These are phyloP conservation scores for Sporothrix variecibatus DNA, from an alignment of 2,329 filamentous ascomycete genomes.

Conservation along the genomic window DNA sequence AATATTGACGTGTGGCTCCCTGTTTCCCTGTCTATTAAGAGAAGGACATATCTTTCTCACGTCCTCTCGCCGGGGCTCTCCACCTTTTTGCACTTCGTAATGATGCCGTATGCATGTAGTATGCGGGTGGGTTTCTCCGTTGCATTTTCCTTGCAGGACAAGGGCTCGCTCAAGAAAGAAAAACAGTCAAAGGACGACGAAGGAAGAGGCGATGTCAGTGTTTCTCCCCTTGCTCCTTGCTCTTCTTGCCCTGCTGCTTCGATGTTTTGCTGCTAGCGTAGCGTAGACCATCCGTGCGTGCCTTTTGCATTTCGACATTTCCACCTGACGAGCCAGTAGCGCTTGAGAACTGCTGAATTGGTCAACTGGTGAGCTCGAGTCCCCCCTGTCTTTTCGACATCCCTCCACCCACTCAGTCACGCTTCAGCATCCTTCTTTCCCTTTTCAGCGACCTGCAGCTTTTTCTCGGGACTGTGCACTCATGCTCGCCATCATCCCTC, in stretches of 20 bases:
- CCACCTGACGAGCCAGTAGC: neutral
- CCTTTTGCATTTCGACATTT: neutral
- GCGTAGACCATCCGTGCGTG: neutral
- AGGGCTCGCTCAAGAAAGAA: neutral
- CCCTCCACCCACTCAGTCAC: neutral
- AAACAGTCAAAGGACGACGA: neutral
- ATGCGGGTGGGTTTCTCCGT: neutral
- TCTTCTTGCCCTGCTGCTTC: neutral
- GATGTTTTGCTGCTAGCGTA: neutral
- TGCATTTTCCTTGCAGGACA: neutral
- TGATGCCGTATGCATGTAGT: neutral
- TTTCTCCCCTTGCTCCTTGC: neutral
- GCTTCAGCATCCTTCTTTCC: neutral
- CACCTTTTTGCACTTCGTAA: neutral
- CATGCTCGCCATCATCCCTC: neutral
- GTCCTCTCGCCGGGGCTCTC: neutral
- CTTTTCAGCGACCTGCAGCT: conserved; percentile 2
- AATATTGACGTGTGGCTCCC: neutral
- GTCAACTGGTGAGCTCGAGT: neutral
- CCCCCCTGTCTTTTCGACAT: neutral
- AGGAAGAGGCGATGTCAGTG: conserved; percentile 10
- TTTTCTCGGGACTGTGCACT: neutral
- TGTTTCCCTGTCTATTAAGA: neutral
- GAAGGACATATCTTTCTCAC: neutral
- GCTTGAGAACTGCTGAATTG: neutral